Base-by-base conservation (phyloP, 2,329 filamentous ascomycete species). In the Periconia macrospinosa region DNA sequence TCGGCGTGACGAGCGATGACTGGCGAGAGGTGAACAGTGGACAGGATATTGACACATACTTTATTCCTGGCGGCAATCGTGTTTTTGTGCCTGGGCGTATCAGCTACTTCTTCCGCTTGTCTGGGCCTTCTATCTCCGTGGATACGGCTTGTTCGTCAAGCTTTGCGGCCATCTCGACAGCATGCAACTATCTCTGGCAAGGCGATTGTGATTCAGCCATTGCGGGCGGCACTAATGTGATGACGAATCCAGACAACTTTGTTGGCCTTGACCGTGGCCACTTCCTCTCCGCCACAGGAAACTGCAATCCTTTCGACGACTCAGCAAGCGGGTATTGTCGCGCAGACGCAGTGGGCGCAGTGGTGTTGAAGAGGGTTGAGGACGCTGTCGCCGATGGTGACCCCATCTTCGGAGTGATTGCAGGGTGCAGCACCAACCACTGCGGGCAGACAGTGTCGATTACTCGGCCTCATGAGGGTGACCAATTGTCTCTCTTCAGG, bases 21-120 rank as follows among this genome's bases (percentile, higher is more conserved):
- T 69, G 53, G 45, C 49, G 50, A 6, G 64, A 67, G 41, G 45
- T 54, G 9, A 67, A 66, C 48, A 45, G 43, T 3, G 54, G 46
- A 9, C 57, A 67, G 33, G 42, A 63, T 23, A 76, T 84, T 19
- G 78, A 79, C 53, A 83, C 81, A 0, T 83, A 84, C 61, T 81
- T 72, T 60, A 80, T 84, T 44, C 77, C 82, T 0, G 81, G 81
- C n/a, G 76, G 76, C 19, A 71, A 73, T 10, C 72, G 82, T 17
- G 82, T 80, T 0, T 85, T 84, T 49, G 76, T 72, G 0, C 76
- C 78, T 0, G 82, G 81, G 0, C 76, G 82, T 6, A 75, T 80
- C 55, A 79, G 78, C 52, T 68, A 64, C 0, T 44, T 50, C 30
- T 66, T 65, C 51, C 60, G 60, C 14, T 67, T 66, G 35, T 52